phyloP scores from a whole-genome alignment of 768 basidiomycete genomes.

The Agrocybe pediades region DNA sequence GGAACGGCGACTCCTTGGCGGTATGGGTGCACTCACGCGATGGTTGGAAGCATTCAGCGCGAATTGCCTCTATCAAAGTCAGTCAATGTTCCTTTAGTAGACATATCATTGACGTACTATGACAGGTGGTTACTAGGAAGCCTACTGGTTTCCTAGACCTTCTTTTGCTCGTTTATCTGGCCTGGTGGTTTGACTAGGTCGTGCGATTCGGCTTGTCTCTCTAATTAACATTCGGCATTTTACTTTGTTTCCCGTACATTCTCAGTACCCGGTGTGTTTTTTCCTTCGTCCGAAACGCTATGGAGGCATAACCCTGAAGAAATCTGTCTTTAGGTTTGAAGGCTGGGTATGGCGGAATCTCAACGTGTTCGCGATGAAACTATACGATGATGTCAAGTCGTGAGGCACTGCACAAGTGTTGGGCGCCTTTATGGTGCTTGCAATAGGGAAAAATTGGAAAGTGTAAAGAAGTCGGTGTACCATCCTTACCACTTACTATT shows the following conservation, averaged over 20 bases:
- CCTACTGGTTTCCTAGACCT: background rate
- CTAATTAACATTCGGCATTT: background rate
- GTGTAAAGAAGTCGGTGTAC: no score
- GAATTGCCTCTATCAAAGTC: background rate
- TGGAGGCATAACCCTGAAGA: background rate
- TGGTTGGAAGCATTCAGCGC: background rate
- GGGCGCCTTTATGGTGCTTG: no score
- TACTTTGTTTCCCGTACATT: background rate
- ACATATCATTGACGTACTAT: background rate
- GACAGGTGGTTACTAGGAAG: background rate
- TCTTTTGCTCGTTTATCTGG: background rate
- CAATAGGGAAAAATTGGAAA: no score
- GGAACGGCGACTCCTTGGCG: background rate
- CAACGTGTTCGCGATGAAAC: background rate
- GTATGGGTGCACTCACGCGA: background rate
- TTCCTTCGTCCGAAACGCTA: background rate
- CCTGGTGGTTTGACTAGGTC: background rate
- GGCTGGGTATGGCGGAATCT: slow-evolving; percentile 1
- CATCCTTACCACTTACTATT: no score
- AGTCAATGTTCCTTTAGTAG: background rate
- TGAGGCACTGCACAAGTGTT: no score
- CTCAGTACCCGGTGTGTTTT: background rate
- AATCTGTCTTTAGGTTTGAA: background rate
- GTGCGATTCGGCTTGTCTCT: background rate
- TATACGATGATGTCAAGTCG: background rate